Conservation (phyloP, 2,329 filamentous ascomycete species). For the Diaporthe ilicicola region DNA sequence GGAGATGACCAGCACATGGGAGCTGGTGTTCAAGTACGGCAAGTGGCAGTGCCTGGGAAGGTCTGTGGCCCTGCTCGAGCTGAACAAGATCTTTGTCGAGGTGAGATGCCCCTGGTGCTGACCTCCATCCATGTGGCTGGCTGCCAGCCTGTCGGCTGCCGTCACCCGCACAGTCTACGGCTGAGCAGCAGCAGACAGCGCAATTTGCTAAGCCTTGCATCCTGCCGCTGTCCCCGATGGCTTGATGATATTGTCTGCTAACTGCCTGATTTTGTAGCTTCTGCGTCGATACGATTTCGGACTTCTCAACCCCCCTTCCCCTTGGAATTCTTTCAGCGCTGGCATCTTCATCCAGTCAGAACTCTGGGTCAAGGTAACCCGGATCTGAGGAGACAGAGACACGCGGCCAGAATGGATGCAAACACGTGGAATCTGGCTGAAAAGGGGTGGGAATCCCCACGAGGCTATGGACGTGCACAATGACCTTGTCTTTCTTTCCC, state of each 20-base stretch:
- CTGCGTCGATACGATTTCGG: slow-evolving; percentile 39
- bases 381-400: slow-evolving; percentile 19
- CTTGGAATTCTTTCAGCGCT: slow-evolving; percentile 39
- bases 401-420: not conserved
- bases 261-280: slow-evolving; percentile 25
- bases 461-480: slow-evolving; percentile 5
- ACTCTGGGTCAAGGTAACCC: slow-evolving; percentile 40
- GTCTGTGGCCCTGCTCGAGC: slow-evolving; percentile 52
- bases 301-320: slow-evolving; percentile 37
- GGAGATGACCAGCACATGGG: slow-evolving; percentile 48
- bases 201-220: not conserved
- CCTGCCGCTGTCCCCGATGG: not conserved
- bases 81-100: slow-evolving; percentile 55
- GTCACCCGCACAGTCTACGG: not conserved
- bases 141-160: not conserved
- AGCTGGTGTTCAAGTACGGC: slow-evolving; percentile 54
- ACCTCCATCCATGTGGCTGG: not conserved
- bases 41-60: slow-evolving; percentile 56
- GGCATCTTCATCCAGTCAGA: slow-evolving; percentile 42
- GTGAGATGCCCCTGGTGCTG: slow-evolving; percentile 39
- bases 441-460: not conserved
- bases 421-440: not conserved
- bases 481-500: not conserved
- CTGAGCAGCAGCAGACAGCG: not conserved
- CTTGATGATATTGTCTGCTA: not conserved